Percentiles rank a stretch among this genome's conserved stretches.
Evolutionary conservation across 768 basidiomycete species (phyloP).

Genomic region (Lepiota venenata): DNA sequence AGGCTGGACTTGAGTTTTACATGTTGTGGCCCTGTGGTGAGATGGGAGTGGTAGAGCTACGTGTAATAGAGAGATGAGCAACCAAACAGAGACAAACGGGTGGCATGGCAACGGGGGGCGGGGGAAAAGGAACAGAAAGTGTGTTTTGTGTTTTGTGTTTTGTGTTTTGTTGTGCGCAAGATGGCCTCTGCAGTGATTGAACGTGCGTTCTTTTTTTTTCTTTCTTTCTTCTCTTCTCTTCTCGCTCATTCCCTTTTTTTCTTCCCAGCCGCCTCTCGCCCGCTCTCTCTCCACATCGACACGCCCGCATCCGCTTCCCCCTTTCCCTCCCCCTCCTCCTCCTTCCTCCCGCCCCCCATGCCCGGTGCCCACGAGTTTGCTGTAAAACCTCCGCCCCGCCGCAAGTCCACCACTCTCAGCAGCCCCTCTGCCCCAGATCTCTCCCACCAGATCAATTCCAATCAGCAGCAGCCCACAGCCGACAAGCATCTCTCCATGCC

Average conservation of each 20-base stretch:
- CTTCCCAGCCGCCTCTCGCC: neutral
- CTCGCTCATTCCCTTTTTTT: too few species aligned
- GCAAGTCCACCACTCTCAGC: slow-evolving; percentile 15
- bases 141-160: too few species aligned
- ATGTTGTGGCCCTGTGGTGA: slow-evolving; percentile 30
- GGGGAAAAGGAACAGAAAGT: too few species aligned
- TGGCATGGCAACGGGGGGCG: too few species aligned
- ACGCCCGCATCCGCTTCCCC: slow-evolving; percentile 40
- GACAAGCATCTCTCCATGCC: slow-evolving; percentile 1
- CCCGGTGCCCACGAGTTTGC: slow-evolving; percentile 70
- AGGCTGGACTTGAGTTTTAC: slow-evolving; percentile 25
- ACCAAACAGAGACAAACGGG: too few species aligned
- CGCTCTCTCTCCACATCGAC: slow-evolving; percentile 14
- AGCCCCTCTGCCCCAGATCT: neutral
- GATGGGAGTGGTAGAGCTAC: slow-evolving; percentile 21
- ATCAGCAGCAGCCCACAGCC: neutral
- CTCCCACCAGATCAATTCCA: neutral
- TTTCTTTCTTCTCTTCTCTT: too few species aligned
- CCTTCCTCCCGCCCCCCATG: slow-evolving; percentile 66
- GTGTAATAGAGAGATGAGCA: too few species aligned
- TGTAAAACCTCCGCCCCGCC: slow-evolving; percentile 36
- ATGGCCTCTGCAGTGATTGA: too few species aligned
- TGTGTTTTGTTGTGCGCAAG: too few species aligned
- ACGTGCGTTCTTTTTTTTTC: too few species aligned
- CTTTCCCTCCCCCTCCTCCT: slow-evolving; percentile 62